Base-by-base conservation (phyloP, 805 yeast species). In the Lipomyces sp. region DNA sequence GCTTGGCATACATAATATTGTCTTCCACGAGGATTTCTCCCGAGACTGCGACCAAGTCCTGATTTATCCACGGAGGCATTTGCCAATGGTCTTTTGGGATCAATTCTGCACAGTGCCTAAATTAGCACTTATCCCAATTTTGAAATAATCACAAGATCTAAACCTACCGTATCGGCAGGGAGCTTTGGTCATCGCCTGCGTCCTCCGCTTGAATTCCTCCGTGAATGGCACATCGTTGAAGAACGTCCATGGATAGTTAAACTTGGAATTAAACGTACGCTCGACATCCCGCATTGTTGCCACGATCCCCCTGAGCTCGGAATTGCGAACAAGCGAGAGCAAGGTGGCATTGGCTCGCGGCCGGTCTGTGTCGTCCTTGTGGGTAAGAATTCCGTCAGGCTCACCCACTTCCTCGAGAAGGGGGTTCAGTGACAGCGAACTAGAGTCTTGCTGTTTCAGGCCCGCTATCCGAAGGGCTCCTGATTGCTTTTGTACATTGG, bases 161-260 rank as follows among this genome's bases (percentile, higher is more conserved):
- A 24, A 78, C 50, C 30, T 69, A 37, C 85, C 88, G 72, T 86
- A 87, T 65, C 77, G 79, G 42, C 81, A 76, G 33, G 79, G 75
- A 0, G 87, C 78, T 29, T 75, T 79, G 0, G 86, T 83, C 5
- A 77, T 74, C 11, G 75, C 73, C 50, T 67, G 61, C 53, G 90
- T 80, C 29, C 75, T 74, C 3, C 76, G 70, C 73, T 81, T 88
- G 79, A 91, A 91, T 33, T 75, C 75, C 0, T 85, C 83, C 0
- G 85, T 77, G 74, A 91, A 91, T 3, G 86, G 86, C 63, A 79
- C 80, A 73, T 92, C 96, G 74, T 90, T 91, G 51, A 91, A 74
- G 66, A 91, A 89, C 1, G 90, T 90, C 79, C 91, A 91, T 0
- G 97, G 96, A 75, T 91, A 91, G 59, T 84, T 82, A 76, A 87